Evolutionary conservation across 2,329 filamentous ascomycete genomes (phyloP), one percentile per base, ranked within the genome.

Genomic region (Paracoccidioides brasiliensis): DNA sequence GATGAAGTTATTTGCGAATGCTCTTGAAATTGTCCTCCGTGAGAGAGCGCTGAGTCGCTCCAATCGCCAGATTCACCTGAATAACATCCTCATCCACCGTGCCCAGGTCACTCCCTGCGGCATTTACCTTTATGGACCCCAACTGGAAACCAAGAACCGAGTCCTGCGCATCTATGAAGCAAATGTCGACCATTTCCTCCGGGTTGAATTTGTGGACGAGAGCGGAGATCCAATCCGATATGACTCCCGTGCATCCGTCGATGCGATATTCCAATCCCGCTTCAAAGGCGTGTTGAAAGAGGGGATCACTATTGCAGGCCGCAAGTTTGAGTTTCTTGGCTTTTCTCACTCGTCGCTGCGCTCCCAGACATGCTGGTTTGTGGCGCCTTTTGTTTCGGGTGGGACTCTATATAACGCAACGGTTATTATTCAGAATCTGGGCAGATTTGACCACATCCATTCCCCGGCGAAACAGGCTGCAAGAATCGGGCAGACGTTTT

Each of bases 311-410:
- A 80, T 91, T 54, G 85, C 79, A 2, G 85, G 82, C 0, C 74
- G 82, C 10, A 64, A 68, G 0, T 89, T 82, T 63, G 69, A 70
- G 0, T 91, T 90, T 63, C 74, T 91, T 0, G 87, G 87, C 0
- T 91, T 90, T 67, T 90, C 86, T 0, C 84, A 90, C 66, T 91
- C 86, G 0, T 90, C 86, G 0, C 75, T 91, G 3, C 77, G 87
- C 10, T 77, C 81, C 0, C 85, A 88, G 57, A 82, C 83, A 0
- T 58, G 80, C 40, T 90, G 86, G 86, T 82, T 80, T 66, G 60
- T 64, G 51, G 72, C 77, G 1, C 73, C 76, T 1, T 79, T 81
- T 53, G 56, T 64, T 7, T 50, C 63, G 5, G 53, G 70, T 4
- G 66, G 64, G 3, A 60, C 57, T 2, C 44, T 69, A 3, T 61